Conservation (phyloP, 108 stramenopile species). For the Bacterosira constricta region DNA sequence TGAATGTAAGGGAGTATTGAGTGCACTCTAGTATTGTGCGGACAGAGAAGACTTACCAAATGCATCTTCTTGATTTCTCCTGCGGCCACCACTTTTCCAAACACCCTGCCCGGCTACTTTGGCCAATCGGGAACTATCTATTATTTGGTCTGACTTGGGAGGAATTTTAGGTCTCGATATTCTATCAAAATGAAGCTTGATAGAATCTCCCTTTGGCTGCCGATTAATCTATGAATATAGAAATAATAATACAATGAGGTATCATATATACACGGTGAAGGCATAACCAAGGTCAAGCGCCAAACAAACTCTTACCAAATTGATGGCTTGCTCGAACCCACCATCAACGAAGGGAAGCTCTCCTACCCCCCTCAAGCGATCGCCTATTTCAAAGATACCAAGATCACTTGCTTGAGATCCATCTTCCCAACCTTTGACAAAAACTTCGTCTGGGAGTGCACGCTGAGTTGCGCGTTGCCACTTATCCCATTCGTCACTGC, state of each 20-base stretch:
- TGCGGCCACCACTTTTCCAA: constrained; percentile 75
- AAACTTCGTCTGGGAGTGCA: constrained; percentile 74
- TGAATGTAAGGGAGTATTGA: background rate
- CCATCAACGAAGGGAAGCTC: constrained; percentile 67
- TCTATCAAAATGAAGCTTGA: constrained; percentile 81
- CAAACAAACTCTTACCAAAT: constrained; percentile 45
- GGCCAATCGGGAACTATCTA: constrained; percentile 1
- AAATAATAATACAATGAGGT: background rate
- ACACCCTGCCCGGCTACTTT: constrained; percentile 66
- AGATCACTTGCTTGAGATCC: constrained; percentile 68
- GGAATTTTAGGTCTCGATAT: constrained; percentile 1
- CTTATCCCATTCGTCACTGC: constrained; percentile 29
- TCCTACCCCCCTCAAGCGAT: constrained; percentile 74
- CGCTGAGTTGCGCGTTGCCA: constrained; percentile 67
- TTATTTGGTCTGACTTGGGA: background rate
- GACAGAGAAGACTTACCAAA: constrained; percentile 47
- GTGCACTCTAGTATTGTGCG: background rate
- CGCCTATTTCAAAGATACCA: constrained; percentile 82
- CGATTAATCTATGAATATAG: constrained; percentile 16
- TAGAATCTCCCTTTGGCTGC: constrained; percentile 37
- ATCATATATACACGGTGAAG: background rate
- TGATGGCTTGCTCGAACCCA: constrained; percentile 74
- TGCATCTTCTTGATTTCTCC: constrained; percentile 75
- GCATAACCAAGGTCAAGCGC: background rate
- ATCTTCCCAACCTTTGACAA: constrained; percentile 62